Percentiles rank a stretch among this genome's conserved stretches.
These are phyloP conservation scores for Carex kokanica DNA, from an alignment of 176 grass and related monocot genomes.

Conservation along the genomic window DNA sequence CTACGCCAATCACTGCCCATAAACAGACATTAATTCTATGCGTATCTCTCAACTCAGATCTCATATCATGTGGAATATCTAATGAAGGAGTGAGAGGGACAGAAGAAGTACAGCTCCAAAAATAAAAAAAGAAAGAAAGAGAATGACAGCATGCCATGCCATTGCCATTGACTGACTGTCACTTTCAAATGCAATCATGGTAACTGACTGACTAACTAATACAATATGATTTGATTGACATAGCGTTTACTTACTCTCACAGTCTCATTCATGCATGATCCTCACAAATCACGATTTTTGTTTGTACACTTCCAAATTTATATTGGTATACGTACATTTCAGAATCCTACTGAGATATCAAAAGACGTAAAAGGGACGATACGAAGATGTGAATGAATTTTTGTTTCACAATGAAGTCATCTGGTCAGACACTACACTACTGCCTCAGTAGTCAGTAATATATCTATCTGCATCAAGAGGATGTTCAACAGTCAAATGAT, in stretches of 20 bases:
- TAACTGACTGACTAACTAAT: background rate
- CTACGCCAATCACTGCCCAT: no score
- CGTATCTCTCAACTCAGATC: background rate
- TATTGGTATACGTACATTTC: background rate
- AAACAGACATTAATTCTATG: background rate
- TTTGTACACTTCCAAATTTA: background rate
- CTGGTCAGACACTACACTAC: background rate
- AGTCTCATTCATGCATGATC: no score
- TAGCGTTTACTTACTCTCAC: background rate
- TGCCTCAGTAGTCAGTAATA: background rate
- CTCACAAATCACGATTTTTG: no score
- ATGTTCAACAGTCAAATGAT: conserved; percentile 9
- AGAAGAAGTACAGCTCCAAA: background rate
- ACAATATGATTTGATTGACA: no score
- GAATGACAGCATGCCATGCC: background rate
- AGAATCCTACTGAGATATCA: background rate
- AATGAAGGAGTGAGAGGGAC: background rate
- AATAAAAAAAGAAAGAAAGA: background rate
- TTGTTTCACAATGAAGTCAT: background rate
- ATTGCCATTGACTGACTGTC: background rate
- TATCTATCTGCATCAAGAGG: background rate
- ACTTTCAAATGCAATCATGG: background rate
- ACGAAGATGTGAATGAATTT: no score
- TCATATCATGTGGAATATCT: background rate
- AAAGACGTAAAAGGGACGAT: background rate